These are phyloP conservation scores for Withania somnifera DNA, from an alignment of 305 asterid species.

Conservation along the genomic window DNA sequence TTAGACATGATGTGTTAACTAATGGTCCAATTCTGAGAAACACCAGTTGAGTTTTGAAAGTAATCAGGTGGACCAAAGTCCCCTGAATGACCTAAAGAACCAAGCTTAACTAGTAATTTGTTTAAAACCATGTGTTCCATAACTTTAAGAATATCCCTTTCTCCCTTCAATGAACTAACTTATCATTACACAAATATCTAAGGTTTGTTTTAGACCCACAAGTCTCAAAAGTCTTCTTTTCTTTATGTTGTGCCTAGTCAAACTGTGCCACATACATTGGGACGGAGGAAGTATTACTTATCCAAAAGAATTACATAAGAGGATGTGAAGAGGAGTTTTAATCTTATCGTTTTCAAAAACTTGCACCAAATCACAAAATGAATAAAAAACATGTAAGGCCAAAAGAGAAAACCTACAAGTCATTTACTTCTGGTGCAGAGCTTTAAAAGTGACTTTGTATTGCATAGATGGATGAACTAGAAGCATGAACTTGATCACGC, in stretches of 20 bases:
- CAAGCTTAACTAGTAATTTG: not conserved
- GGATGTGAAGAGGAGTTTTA: not conserved
- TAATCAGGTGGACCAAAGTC: not conserved
- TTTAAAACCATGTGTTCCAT: not conserved
- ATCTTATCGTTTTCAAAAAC: not conserved
- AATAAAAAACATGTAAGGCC: not conserved
- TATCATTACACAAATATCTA: not conserved
- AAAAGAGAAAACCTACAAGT: not conserved
- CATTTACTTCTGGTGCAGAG: not conserved
- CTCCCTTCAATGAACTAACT: not conserved
- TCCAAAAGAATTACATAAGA: not conserved
- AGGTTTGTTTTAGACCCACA: not conserved
- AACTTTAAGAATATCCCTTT: not conserved
- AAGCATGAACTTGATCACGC: not conserved
- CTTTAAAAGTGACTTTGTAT: not conserved
- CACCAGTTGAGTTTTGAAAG: not conserved
- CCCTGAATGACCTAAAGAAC: not conserved
- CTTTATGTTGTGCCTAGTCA: not conserved
- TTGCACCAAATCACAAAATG: not conserved
- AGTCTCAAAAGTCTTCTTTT: not conserved
- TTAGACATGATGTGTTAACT: not conserved
- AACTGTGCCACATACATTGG: not conserved
- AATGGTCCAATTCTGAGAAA: not conserved
- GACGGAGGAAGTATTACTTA: not conserved
- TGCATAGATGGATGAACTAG: not conserved